These are phyloP conservation scores for Hymenoscyphus fraxineus DNA, from an alignment of 2,329 filamentous ascomycete species.

Conservation along the genomic window DNA sequence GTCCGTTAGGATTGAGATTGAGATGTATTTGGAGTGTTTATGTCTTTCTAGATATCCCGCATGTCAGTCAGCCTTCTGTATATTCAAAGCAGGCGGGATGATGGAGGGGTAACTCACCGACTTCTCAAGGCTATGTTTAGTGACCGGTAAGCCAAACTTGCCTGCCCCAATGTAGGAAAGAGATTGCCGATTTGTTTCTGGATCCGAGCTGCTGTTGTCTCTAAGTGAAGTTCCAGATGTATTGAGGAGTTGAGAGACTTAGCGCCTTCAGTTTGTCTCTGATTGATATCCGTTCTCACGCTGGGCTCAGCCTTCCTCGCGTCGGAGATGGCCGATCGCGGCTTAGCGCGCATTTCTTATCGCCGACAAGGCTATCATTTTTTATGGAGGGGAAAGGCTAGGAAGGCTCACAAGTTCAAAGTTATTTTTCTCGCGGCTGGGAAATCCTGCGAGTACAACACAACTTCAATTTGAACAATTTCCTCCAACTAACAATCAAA, in stretches of 20 bases:
- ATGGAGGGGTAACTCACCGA: slow-evolving; percentile 6
- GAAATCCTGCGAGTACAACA: neutral
- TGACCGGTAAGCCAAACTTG: neutral
- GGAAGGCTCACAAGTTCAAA: neutral
- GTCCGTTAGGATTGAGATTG: neutral
- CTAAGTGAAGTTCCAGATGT: neutral
- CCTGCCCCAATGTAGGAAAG: neutral
- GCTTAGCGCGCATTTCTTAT: slow-evolving; percentile 11
- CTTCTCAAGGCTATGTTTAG: neutral
- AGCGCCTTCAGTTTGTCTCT: slow-evolving; percentile 1
- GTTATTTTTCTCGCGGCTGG: neutral
- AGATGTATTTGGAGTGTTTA: neutral
- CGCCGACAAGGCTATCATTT: slow-evolving; percentile 17
- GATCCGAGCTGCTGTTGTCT: neutral
- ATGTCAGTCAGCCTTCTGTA: neutral
- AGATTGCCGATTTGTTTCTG: neutral
- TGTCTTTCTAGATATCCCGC: neutral
- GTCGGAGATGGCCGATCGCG: slow-evolving; percentile 6
- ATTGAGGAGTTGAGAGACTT: neutral
- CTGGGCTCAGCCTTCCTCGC: slow-evolving; percentile 8
- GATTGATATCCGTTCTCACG: slow-evolving; percentile 9
- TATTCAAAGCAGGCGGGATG: neutral
- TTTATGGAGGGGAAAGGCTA: slow-evolving; percentile 1
- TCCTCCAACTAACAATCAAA: slow-evolving; percentile 17
- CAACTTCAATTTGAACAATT: neutral